Evolutionary conservation across 176 grass and related monocot genomes (phyloP), one percentile per base, ranked within the genome.

Genomic region (Themeda triandra): DNA sequence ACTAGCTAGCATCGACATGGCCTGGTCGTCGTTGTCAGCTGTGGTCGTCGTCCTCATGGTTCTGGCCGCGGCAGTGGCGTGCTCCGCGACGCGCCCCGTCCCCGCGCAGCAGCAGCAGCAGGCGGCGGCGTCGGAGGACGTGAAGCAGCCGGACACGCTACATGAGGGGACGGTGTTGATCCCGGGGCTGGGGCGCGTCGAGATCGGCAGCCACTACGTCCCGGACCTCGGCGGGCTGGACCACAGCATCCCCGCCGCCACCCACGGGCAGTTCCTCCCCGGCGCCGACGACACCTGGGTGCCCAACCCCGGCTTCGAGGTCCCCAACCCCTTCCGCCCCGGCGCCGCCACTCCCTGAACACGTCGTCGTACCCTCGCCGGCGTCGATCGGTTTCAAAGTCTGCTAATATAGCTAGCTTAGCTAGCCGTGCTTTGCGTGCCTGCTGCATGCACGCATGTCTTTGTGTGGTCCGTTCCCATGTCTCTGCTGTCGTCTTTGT

Each of bases 241-340:
- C 73, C 92, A 98, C 90, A 97, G 95, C 72, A 77, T 92, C 83
- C 92, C 95, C 1, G 92, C 95, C 31, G 95, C 95, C 31, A 63
- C 27, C 13, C 32, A 54, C 18, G 80, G 45, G 17, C 89, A 92
- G 82, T 98, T 49, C 78, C 13, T 98, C 3, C 95, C 95, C 31
- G 91, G 92, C 31, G 72, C 46, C 12, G 95, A 98, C 53, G 95
- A 98, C 85, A 93, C 95, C 48, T 90, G 92, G 88, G 66, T 95
- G 56, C 92, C 92, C 48, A 98, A 98, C 82, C 92, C 92, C 17
- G 92, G 95, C 58, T 93, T 90, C 40, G 95, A 98, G 85, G 45
- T 95, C 17, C 95, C 95, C 65, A 98, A 95, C 72, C 95, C 95
- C 21, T 93, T 93, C 89, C 67, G 3, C 35, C 86, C 83, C 30